Base-by-base conservation (phyloP, 441 rosid species). In the Jatropha podagrica region DNA sequence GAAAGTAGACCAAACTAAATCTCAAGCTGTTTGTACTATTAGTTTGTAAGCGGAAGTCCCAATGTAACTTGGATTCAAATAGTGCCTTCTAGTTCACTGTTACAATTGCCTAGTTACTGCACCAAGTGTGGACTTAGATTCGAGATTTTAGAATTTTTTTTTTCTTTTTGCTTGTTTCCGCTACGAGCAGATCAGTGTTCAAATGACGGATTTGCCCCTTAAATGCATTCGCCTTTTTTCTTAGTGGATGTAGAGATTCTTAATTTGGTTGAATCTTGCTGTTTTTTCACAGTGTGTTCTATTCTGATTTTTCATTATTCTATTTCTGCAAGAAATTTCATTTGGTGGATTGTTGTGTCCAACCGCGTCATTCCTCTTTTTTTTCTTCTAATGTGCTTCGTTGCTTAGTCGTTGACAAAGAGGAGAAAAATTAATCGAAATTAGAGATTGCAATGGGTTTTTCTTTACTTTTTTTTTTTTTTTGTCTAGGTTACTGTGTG, bases 181-280 rank as follows among this genome's bases (percentile, higher is more conserved):
- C 77, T 62, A 11, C 60, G 65, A 37, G 76, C 61, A 83, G 86
- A 86, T 86, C 86, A 81, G 81, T 79, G 79, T 76, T 12, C 58
- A 68, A 75, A 59, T 3, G 46, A 61, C 23, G 51, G 73, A 38
- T 71, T 75, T 73, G 73, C 67, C 74, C 68, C 74, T 60, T 48
- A 0, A 49, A 32, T 37, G 48, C 15, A n/a, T 61, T 61, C 13
- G 49, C 44, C 40, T 18, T 38, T 46, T 23, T 62, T 9, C 14
- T n/a, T 38, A 40, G 48, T 38, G 7, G 51, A 41, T 65, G 23
- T 8, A 41, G 55, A 54, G 48, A 67, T 48, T 38, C 52, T 38
- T 13, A 37, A 51, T 61, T 55, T 18, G 56, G 68, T 13, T 23
- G 59, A 44, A 65, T 61, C 65, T 60, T 63, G 8, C 51, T n/a